Evolutionary conservation across 257 asterid species (phyloP).

Genomic region (Rauvolfia tetraphylla): DNA sequence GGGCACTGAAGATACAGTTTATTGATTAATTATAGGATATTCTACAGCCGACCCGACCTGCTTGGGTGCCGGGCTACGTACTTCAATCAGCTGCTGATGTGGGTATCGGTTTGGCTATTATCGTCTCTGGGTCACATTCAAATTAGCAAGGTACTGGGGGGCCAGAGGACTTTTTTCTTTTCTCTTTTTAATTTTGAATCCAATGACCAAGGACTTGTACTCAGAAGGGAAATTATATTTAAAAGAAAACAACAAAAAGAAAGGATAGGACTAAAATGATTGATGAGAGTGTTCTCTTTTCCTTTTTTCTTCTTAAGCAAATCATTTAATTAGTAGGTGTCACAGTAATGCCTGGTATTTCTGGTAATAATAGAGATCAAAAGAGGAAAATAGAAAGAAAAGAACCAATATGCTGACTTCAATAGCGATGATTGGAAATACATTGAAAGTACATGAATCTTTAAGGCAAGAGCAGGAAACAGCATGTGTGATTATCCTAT

Average conservation of each 20-base stretch:
- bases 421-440: neutral
- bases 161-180: neutral
- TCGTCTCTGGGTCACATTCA: neutral
- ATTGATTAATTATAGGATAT: neutral
- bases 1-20: no score
- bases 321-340: no score
- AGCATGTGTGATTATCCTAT: neutral
- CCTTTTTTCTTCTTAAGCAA: neutral
- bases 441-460: neutral
- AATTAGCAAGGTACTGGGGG: neutral
- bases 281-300: neutral
- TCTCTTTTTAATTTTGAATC: no score
- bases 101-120: neutral
- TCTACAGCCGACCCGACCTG: neutral
- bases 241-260: neutral
- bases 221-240: no score
- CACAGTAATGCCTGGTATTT: no score
- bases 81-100: neutral
- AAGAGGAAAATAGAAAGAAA: neutral
- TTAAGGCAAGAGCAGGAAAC: neutral
- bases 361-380: no score
- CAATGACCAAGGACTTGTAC: no score
- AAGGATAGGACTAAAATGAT: neutral
- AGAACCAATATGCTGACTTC: neutral
- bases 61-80: neutral